Base-by-base conservation (phyloP, 2,329 filamentous ascomycete species). In the Monosporascus cannonballus region DNA sequence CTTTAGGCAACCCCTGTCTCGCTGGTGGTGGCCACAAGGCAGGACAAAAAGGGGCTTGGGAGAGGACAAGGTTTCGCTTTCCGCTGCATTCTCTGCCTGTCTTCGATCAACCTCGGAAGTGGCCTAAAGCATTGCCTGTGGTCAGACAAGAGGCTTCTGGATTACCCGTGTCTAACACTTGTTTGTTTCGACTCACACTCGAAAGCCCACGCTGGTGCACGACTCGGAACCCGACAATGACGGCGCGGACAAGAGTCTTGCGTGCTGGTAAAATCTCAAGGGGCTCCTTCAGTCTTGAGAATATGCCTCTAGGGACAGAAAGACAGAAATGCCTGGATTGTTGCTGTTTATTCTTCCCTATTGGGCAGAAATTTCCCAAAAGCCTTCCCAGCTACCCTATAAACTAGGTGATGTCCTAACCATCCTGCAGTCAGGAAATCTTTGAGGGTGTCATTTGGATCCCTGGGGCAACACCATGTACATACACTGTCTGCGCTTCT, bases 221-320 rank as follows among this genome's bases (percentile, higher is more conserved):
- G 34, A 44, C 34, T 41, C 18, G 24, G 7, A 38, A 25, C 8
- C 17, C 30, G 15, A 36, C 25, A 48, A 50, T 42, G 27, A 27
- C 6, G 2, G 51, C 5, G 18, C 14, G 9, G 30, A 47, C 41
- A 11, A 14, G 41, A 34, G 11, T 56, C 52, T 50, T 50, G 49
- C 20, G 15, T 18, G 20, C 49, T 48, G 24, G 54, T 9, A 5
- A 36, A 8, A 51, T 55, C 54, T 54, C 49, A 51, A 51, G 30
- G 6, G 47, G 14, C 25, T n/a, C 50, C 53, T 52, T 54, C 49
- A 56, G 50, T 48, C 30, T 47, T n/a, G n/a, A n/a, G 20, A 42
- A 46, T 14, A 4, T 48, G 15, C 18, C 30, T 48, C 14, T 34
- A 5, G 38, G 30, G 25, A 44, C 30, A 14, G 30, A 34, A 34